Evolutionary conservation across 139 green algal genomes (phyloP).

Genomic region (Haematococcus sp.): DNA sequence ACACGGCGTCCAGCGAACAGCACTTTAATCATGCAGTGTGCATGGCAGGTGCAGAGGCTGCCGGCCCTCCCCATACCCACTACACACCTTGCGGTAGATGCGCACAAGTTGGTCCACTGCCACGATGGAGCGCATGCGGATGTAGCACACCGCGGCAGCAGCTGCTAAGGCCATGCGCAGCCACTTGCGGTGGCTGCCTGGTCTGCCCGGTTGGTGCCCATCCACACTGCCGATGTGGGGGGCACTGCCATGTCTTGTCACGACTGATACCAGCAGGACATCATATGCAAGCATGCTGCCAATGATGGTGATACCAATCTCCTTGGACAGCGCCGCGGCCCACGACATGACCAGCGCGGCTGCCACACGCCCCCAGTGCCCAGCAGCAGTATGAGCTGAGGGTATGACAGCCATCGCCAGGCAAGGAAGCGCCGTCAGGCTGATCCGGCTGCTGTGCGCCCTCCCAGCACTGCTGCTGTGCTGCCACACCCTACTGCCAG

Average conservation of each 20-base stretch:
- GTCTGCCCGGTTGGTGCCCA: no score
- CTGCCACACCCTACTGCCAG: no score
- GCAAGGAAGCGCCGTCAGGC: no score
- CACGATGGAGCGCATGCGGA: slow-evolving; percentile 43
- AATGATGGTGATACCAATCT: slow-evolving; percentile 76
- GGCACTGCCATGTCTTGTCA: not conserved
- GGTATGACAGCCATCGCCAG: no score
- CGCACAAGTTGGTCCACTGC: slow-evolving; percentile 73
- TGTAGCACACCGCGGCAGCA: slow-evolving; percentile 37
- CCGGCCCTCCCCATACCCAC: no score
- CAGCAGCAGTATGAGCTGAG: not conserved
- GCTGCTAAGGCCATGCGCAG: slow-evolving; percentile 31
- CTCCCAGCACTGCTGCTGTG: no score
- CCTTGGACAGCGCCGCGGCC: slow-evolving; percentile 66
- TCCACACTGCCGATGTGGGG: no score
- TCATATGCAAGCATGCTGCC: slow-evolving; percentile 63
- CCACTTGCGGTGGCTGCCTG: slow-evolving; percentile 17
- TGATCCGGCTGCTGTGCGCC: no score
- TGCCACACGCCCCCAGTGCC: slow-evolving; percentile 46
- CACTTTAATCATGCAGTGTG: not conserved
- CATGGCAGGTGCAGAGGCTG: not conserved
- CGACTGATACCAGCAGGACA: slow-evolving; percentile 37
- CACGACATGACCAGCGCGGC: slow-evolving; percentile 36
- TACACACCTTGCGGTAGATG: slow-evolving; percentile 80
- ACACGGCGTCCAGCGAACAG: not conserved